Evolutionary conservation across 2,329 filamentous ascomycete species (phyloP), one percentile per base, ranked within the genome.

Genomic region (Knufia fluminis): DNA sequence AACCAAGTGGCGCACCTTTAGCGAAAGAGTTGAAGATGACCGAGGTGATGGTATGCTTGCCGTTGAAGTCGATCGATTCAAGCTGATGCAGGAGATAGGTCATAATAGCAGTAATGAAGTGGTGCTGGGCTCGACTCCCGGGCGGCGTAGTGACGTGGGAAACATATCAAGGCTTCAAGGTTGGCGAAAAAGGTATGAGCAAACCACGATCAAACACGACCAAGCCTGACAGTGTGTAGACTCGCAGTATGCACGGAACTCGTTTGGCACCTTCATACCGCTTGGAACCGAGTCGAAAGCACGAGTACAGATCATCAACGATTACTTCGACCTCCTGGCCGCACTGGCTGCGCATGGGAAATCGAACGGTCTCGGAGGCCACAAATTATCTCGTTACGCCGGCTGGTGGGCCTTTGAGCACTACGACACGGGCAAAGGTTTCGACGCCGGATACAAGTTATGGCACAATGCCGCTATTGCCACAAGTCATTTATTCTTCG

Each of bases 391-490:
- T 8, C 80, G 92, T 57, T 87, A 94, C 77, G 92, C 91, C 35
- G 89, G 90, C 40, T 98, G 92, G 92, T 98, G 92, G 92, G 89
- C 91, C 1, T 98, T 98, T 64, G 91, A 96, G 62, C 87, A 94
- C 58, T 79, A 75, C 41, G 90, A 97, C 64, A 82, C 82, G 4
- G 86, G 85, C 36, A 91, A 85, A 64, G 92, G 92, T 14, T 98
- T 98, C 60, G 92, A 97, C 58, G 87, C 87, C 35, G 90, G 91
- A 48, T 98, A 98, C 68, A 86, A 85, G 62, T 80, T 80, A 39
- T 98, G 92, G 90, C 74, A 83, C 58, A 82, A 86, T 62, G 90
- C 91, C 53, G 92, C 92, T 52, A 89, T 97, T 74, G 92, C 92
- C 48, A 89, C 91, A 17, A 95, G 90, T 62, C 92, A 98, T 71